These are phyloP conservation scores for Anthoceros angustus DNA, from an alignment of 225 moss, liverwort and hornwort genomes.

Conservation along the genomic window DNA sequence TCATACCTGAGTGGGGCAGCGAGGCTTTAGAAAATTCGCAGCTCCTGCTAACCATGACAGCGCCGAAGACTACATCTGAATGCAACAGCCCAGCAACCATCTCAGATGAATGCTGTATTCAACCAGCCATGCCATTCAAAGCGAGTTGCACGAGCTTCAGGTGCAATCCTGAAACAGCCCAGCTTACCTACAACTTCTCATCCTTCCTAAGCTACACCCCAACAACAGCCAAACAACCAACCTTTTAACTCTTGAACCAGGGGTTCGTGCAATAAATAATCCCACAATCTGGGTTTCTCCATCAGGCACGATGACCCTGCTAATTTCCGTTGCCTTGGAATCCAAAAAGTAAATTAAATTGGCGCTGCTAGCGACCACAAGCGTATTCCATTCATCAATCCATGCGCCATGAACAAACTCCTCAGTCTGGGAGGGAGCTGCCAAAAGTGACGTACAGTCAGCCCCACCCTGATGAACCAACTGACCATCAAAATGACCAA, in stretches of 20 bases:
- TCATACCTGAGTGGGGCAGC: constrained; percentile 1
- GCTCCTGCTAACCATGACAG: neutral
- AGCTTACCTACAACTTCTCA: no score
- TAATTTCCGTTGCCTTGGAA: constrained; percentile 22
- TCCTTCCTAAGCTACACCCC: no score
- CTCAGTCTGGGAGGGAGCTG: constrained; percentile 7
- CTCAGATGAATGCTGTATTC: neutral
- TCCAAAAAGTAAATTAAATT: constrained; percentile 23
- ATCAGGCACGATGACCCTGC: constrained; percentile 15
- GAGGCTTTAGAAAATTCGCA: neutral
- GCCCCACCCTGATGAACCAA: neutral
- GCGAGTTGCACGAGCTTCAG: no score
- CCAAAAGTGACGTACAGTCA: neutral
- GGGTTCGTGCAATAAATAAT: constrained; percentile 15
- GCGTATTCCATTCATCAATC: constrained; percentile 31
- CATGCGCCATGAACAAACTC: constrained; percentile 25
- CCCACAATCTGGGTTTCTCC: constrained; percentile 18
- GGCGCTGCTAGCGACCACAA: constrained; percentile 20
- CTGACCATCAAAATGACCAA: constrained; percentile 12
- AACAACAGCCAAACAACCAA: neutral
- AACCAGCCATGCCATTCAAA: neutral
- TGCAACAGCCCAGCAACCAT: neutral
- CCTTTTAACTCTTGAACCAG: constrained; percentile 18
- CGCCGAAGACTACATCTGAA: neutral
- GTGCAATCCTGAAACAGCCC: no score